These are phyloP conservation scores for Clitopilus passeckerianus DNA, from an alignment of 768 basidiomycete genomes.

Conservation along the genomic window DNA sequence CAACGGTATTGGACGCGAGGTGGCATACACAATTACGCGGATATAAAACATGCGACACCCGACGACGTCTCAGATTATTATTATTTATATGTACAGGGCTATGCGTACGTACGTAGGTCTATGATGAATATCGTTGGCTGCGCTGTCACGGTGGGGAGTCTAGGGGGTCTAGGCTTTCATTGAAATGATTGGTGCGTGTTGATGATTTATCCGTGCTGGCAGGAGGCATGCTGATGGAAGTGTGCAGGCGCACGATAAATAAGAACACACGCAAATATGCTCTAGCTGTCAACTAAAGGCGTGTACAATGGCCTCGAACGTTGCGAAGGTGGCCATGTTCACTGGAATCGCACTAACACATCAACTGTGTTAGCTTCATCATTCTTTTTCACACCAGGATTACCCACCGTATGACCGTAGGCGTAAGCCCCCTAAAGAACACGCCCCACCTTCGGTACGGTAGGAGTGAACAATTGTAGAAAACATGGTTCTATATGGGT, in stretches of 20 bases:
- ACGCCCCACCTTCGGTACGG: conserved; percentile 61
- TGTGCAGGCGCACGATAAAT: background rate
- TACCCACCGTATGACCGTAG: conserved; percentile 74
- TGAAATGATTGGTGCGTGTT: background rate
- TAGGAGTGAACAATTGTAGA: conserved; percentile 61
- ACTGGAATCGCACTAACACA: conserved; percentile 67
- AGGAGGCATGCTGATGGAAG: background rate
- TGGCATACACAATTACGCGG: too few relatives aligned
- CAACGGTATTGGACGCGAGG: too few relatives aligned
- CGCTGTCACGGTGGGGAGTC: background rate
- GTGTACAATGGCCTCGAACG: conserved; percentile 60
- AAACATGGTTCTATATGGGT: conserved; percentile 55
- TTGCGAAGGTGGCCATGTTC: conserved; percentile 79
- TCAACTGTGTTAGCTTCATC: background rate
- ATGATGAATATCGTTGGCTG: background rate
- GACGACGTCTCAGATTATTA: too few relatives aligned
- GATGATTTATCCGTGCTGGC: background rate
- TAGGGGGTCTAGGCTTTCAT: background rate
- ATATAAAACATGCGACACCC: too few relatives aligned
- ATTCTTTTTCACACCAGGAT: background rate
- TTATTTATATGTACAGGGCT: too few relatives aligned
- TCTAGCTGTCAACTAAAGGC: conserved; percentile 4
- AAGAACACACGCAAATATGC: background rate
- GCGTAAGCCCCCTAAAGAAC: conserved; percentile 73
- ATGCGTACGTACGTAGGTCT: background rate